Evolutionary conservation across 1,284 basidiomycete species (phyloP), one percentile per base, ranked within the genome.

Genomic region (Schizopora paradoxa): DNA sequence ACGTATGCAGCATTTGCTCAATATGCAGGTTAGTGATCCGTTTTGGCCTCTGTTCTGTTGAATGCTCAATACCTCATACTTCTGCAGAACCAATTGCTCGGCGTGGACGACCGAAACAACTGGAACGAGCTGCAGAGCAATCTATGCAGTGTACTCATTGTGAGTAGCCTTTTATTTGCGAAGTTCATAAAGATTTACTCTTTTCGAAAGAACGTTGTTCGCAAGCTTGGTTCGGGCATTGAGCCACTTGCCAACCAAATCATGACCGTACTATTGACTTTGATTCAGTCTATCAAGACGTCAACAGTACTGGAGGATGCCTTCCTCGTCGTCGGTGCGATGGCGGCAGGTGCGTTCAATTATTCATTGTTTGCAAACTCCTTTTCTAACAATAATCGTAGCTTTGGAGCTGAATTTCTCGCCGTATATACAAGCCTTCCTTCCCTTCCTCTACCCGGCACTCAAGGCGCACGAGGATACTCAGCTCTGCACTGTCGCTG

Each of bases 71-170:
- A 21, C 36, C 38, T 13, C n/a, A n/a, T n/a, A n/a, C n/a, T n/a
- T n/a, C n/a, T n/a, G n/a, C 63, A 94, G 79, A 89, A 88, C 65
- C 95, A 99, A 70, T 87, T 99, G 43, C 73, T 99, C 36, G 96
- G 95, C 42, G 76, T 86, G 34, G 95, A 99, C 66, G 95, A 99
- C 63, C 82, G 91, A 55, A 95, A 95, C 68, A 99, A 98, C 72
- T 98, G 95, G 92, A 95, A 94, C 61, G 95, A 99, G 65, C 74
- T 99, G 33, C 94, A 98, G 66, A 88, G 91, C 67, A 96, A 95
- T 67, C 79, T 98, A 59, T 97, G 93, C 66, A 86, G 86, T 51
- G 88, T 96, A 38, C 73, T 92, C 47, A 87, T 90, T 44, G 89
- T 90, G n/a, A 19, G 45, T 35, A 33, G 28, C 36, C 16, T 26